Evolutionary conservation across 176 grass and related monocot species (phyloP).

Genomic region (Phyllostachys edulis): DNA sequence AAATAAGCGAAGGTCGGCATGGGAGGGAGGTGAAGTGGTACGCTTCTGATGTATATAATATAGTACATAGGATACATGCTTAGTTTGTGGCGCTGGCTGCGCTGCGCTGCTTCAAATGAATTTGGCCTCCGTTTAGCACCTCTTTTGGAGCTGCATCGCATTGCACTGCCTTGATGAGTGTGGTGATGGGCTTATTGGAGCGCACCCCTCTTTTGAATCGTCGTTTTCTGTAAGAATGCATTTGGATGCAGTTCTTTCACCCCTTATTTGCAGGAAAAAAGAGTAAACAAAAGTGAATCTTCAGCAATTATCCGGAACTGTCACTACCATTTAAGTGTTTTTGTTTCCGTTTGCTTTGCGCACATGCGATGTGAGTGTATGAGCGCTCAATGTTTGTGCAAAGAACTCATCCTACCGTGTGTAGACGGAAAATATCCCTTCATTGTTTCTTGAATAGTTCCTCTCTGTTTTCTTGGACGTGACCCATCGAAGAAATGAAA

Average conservation of each 20-base stretch:
- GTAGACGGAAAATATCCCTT: too few relatives aligned
- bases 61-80: neutral
- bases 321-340: neutral
- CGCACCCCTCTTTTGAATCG: slow-evolving; percentile 44
- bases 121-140: slow-evolving; percentile 11
- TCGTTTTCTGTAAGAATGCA: neutral
- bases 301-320: neutral
- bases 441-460: neutral
- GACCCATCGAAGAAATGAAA: too few relatives aligned
- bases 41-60: neutral
- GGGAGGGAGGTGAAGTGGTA: slow-evolving; percentile 21
- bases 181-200: slow-evolving; percentile 39
- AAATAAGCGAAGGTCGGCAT: slow-evolving; percentile 35
- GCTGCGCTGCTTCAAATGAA: neutral
- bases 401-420: neutral
- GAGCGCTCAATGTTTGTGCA: neutral
- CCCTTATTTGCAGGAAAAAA: neutral
- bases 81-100: neutral
- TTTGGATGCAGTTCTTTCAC: slow-evolving; percentile 9
- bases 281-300: neutral
- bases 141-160: slow-evolving; percentile 23
- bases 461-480: neutral
- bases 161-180: slow-evolving; percentile 12
- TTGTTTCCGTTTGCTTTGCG: neutral
- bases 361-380: neutral